phyloP scores from a whole-genome alignment of 73 alveolate genomes.

The Paramecium sexaurelia region DNA sequence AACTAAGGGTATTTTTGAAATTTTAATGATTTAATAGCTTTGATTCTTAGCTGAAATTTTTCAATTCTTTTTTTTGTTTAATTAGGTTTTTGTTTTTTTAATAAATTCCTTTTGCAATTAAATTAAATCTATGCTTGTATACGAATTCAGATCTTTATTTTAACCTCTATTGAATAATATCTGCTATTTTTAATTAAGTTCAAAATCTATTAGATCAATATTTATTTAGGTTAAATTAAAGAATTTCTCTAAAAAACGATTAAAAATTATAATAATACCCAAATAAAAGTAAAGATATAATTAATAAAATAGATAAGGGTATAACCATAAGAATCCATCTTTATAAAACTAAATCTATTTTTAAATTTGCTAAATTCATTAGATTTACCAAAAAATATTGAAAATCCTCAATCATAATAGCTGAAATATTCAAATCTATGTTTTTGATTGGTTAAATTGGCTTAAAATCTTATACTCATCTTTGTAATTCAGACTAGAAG shows the following conservation, averaged over 20 bases:
- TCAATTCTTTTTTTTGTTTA: background rate
- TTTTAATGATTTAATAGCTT: no score
- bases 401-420: no score
- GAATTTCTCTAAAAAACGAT: background rate
- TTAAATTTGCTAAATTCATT: background rate
- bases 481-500: no score
- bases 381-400: no score
- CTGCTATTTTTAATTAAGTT: background rate
- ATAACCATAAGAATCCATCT: background rate
- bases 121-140: background rate
- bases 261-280: background rate
- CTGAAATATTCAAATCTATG: no score
- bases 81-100: background rate
- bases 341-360: background rate
- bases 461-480: no score
- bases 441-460: no score
- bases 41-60: no score
- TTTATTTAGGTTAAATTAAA: background rate
- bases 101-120: background rate
- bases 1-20: background rate
- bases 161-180: background rate
- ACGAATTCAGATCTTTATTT: background rate
- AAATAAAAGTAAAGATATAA: background rate
- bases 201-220: background rate
- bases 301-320: background rate